Evolutionary conservation across 768 basidiomycete genomes (phyloP), one percentile per base, ranked within the genome.

Genomic region (Psilocybe cyanescens): DNA sequence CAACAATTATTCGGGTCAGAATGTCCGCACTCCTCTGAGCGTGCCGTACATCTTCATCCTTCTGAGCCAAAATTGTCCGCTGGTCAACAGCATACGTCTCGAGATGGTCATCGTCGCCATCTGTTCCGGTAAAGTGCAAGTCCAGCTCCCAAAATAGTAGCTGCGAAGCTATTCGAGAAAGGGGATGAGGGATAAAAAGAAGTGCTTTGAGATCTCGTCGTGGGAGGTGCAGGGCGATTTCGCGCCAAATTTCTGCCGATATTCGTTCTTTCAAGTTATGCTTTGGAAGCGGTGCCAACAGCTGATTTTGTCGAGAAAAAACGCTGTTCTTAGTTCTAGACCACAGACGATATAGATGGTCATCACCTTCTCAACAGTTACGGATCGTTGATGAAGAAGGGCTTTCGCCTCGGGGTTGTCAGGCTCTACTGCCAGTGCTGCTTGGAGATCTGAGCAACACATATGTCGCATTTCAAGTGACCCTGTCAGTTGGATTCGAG

Each of bases 21-120:
- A 91, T 87, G 64, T 90, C 90, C 3, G 89, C 89, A 62, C 83
- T 89, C 16, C 88, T 83, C 61, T 85, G 87, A 0, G 85, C 84
- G 69, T 87, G 83, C 65, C 82, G 78, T 14, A 74, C 75, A 51
- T 86, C 82, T 6, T 79, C 74, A 39, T 82, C 77, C 53, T 70
- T 69, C 9, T 63, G 59, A 11, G 57, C 30, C 19, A 57, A 50
- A 59, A 68, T 37, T n/a, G 65, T 57, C 55, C 65, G 53, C 19
- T 64, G 70, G 51, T 60, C 62, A 47, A 64, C 65, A 3, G 45
- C 39, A 60, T 65, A 62, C 45, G 53, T 28, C 39, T 69, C 70
- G 17, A 62, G 47, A 3, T 59, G 64, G 12, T 65, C 65, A 12
- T 60, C 71, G 28, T 61, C 65, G 19, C 65, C 66, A 16, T 67